phyloP scores from a whole-genome alignment of 1,284 basidiomycete species.

The Gomphus bonarii region DNA sequence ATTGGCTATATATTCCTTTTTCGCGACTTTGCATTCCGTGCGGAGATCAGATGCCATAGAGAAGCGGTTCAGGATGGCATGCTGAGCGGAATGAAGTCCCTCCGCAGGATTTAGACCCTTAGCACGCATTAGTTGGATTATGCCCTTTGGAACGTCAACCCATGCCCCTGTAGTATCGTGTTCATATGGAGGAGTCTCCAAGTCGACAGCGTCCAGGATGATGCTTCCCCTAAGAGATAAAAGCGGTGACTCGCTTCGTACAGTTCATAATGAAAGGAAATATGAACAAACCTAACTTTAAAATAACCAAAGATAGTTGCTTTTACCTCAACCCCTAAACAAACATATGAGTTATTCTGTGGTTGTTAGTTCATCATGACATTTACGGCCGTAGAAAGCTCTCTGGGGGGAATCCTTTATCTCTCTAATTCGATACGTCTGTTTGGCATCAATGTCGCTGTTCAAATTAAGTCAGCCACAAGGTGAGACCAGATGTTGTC shows the following conservation, averaged over 20 bases:
- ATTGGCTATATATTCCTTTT: conserved; percentile 65
- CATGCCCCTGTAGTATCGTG: conserved; percentile 73
- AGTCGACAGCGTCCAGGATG: conserved; percentile 72
- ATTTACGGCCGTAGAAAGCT: conserved; percentile 68
- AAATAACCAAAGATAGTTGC: conserved; percentile 69
- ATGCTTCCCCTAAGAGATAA: conserved; percentile 37
- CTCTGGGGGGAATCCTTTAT: conserved; percentile 48
- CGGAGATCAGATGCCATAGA: conserved; percentile 60
- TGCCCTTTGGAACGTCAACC: conserved; percentile 66
- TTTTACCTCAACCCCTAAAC: conserved; percentile 53
- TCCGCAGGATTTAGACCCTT: conserved; percentile 60
- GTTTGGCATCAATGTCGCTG: conserved; percentile 70
- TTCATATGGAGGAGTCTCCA: conserved; percentile 74
- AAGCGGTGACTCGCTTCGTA: background rate
- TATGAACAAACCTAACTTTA: conserved; percentile 48
- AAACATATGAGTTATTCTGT: background rate
- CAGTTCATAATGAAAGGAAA: background rate
- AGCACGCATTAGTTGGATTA: conserved; percentile 41
- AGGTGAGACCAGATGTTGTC: background rate
- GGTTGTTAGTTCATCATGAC: background rate
- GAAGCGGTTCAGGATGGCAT: conserved; percentile 77
- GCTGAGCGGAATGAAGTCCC: conserved; percentile 79
- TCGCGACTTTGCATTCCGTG: conserved; percentile 77
- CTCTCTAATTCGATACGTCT: conserved; percentile 69
- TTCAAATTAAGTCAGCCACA: background rate